phyloP scores from a whole-genome alignment of 352 stramenopile genomes.

The Globisporangium abappressorium region DNA sequence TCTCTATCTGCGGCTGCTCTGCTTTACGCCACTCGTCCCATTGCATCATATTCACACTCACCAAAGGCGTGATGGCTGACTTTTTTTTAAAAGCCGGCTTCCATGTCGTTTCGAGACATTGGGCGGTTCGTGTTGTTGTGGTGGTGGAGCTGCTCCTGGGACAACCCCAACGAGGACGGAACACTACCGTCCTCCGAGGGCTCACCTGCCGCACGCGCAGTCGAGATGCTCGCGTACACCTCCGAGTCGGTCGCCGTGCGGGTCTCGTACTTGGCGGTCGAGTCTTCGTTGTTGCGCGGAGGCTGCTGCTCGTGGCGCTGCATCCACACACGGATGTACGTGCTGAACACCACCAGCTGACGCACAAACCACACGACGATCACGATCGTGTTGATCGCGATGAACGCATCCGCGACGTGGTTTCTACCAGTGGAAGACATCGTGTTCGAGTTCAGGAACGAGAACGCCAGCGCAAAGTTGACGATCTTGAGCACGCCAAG shows the following conservation, averaged over 20 bases:
- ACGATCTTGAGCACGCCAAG: slow-evolving; percentile 51
- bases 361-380: slow-evolving; percentile 59
- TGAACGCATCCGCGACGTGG: slow-evolving; percentile 48
- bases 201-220: slow-evolving; percentile 19
- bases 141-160: slow-evolving; percentile 10
- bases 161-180: slow-evolving; percentile 16
- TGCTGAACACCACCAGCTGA: slow-evolving; percentile 55
- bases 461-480: slow-evolving; percentile 58
- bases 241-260: slow-evolving; percentile 39
- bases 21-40: not conserved
- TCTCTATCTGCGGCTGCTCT: not conserved
- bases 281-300: slow-evolving; percentile 20
- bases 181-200: slow-evolving; percentile 8
- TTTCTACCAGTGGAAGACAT: slow-evolving; percentile 37
- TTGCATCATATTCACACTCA: not conserved
- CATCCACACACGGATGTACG: slow-evolving; percentile 56
- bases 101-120: slow-evolving; percentile 19
- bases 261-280: slow-evolving; percentile 31
- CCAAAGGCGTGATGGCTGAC: not conserved
- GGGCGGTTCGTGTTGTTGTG: slow-evolving; percentile 18
- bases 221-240: slow-evolving; percentile 40
- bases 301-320: slow-evolving; percentile 35
- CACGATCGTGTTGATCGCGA: slow-evolving; percentile 61
- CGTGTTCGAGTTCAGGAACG: slow-evolving; percentile 49
- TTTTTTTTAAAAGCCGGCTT: slow-evolving; percentile 17